Percentiles rank a stretch among this genome's conserved stretches.
phyloP scores from a whole-genome alignment of 177 flowering plant species.

The Tripterygium wilfordii region DNA sequence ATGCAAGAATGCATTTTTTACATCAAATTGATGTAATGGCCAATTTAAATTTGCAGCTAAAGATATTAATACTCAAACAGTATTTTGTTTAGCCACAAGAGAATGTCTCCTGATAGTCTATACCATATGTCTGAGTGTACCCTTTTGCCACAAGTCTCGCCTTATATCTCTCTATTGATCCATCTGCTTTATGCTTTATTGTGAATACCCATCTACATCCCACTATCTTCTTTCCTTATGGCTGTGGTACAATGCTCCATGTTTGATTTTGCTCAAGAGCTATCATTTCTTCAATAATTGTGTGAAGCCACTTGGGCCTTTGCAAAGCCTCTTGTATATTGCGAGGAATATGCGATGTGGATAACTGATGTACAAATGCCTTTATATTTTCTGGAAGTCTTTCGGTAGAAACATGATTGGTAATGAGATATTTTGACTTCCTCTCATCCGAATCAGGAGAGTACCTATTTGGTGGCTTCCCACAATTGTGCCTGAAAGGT shows the following conservation, averaged over 20 bases:
- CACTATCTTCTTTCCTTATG: neutral
- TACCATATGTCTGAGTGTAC: neutral
- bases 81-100: neutral
- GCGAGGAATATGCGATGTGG: no score
- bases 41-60: neutral
- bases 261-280: neutral
- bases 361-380: no score
- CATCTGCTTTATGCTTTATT: neutral
- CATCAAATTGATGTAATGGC: neutral
- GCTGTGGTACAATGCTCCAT: neutral
- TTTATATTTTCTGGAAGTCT: no score
- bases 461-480: no score
- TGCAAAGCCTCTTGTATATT: no score
- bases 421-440: no score
- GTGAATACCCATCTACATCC: neutral
- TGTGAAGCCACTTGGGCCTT: no score
- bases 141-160: neutral
- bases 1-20: neutral
- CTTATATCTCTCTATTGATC: neutral
- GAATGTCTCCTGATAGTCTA: neutral
- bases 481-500: no score
- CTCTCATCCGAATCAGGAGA: no score
- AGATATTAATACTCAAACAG: no score
- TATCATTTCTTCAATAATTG: no score
- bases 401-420: no score